phyloP scores from a whole-genome alignment of 179 eudicot species.

The Heliamphora ciliata region DNA sequence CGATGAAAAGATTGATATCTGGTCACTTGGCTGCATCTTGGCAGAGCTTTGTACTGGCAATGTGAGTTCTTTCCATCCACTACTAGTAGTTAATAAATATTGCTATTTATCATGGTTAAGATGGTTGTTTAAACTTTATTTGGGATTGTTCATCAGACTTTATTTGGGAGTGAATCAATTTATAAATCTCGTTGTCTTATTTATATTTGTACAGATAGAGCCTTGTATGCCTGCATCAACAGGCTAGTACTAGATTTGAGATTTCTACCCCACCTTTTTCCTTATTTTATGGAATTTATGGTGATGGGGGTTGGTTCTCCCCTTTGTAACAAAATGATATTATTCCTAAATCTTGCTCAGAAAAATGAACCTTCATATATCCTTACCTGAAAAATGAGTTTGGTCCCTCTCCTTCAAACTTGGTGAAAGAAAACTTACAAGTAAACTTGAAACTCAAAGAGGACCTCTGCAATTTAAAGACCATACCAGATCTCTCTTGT shows the following conservation, averaged over 20 bases:
- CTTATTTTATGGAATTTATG: not conserved
- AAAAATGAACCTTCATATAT: not conserved
- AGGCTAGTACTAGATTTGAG: not conserved
- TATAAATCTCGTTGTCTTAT: not conserved
- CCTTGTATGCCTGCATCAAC: not conserved
- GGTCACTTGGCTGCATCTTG: slow-evolving; percentile 99
- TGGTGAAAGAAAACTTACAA: too few species aligned
- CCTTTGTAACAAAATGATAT: not conserved
- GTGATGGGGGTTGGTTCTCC: not conserved
- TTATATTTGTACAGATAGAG: not conserved
- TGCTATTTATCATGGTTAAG: too few species aligned
- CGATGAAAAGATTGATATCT: slow-evolving; percentile 89
- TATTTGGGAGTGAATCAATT: slow-evolving; percentile 4
- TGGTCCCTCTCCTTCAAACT: not conserved
- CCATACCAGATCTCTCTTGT: not conserved
- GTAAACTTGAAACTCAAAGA: too few species aligned
- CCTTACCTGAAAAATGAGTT: slow-evolving; percentile 5
- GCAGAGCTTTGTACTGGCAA: slow-evolving; percentile 99
- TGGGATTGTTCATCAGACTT: not conserved
- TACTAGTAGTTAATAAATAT: not conserved
- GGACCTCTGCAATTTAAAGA: not conserved
- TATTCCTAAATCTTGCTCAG: not conserved
- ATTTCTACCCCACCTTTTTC: not conserved
- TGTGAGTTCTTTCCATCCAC: slow-evolving; percentile 43
- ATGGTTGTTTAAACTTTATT: too few species aligned